Evolutionary conservation across 1,284 basidiomycete species (phyloP).

Genomic region (Singerocomus inundabilis): DNA sequence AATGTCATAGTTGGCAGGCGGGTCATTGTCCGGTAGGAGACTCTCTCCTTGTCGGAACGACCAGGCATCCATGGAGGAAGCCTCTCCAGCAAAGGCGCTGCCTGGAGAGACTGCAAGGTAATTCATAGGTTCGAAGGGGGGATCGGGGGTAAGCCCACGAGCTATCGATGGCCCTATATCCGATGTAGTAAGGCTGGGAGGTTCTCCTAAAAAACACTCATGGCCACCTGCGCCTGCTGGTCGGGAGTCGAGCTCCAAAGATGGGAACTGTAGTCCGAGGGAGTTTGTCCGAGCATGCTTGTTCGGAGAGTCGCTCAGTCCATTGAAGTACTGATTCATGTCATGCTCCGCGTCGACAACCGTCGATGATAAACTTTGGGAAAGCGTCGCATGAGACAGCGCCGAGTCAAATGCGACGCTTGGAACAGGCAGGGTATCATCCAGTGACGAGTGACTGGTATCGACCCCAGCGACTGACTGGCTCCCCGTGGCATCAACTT

Average conservation of each 20-base stretch:
- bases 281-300: slow-evolving; percentile 8
- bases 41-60: slow-evolving; percentile 7
- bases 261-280: slow-evolving; percentile 5
- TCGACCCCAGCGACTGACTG: background rate
- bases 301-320: slow-evolving; percentile 23
- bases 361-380: slow-evolving; percentile 1
- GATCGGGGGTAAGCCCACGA: background rate
- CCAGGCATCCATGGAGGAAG: slow-evolving; percentile 11
- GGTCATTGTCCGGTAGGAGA: background rate
- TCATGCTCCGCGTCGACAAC: slow-evolving; percentile 19
- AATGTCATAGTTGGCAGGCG: background rate
- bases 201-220: slow-evolving; percentile 28
- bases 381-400: background rate
- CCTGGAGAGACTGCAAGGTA: slow-evolving; percentile 5
- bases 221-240: slow-evolving; percentile 4
- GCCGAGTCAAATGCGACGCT: background rate
- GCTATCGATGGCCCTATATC: background rate
- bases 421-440: background rate
- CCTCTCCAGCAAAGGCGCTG: slow-evolving; percentile 2
- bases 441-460: background rate
- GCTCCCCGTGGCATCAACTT: background rate
- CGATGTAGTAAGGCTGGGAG: slow-evolving; percentile 24
- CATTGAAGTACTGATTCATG: slow-evolving; percentile 31
- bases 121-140: slow-evolving; percentile 3
- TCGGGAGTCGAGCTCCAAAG: slow-evolving; percentile 6